Evolutionary conservation across 768 basidiomycete genomes (phyloP).

Genomic region (Mycena floridula): DNA sequence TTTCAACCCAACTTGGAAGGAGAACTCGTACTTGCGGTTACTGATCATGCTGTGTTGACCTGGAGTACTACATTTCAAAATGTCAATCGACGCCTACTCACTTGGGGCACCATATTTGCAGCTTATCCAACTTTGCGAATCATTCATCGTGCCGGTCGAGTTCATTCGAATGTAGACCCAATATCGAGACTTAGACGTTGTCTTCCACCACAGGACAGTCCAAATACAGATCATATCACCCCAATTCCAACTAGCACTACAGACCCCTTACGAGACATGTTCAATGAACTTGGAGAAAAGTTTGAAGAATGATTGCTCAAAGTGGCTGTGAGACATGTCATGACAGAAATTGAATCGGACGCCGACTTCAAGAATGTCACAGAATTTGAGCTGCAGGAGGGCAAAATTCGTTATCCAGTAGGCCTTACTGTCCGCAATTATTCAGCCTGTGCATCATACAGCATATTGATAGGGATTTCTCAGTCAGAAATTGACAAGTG

Average conservation of each 20-base stretch:
- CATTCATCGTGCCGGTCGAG: too few species aligned
- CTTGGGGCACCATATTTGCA: too few species aligned
- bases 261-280: constrained; percentile 19
- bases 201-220: constrained; percentile 11
- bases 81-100: neutral
- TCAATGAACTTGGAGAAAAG: constrained; percentile 13
- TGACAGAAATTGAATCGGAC: neutral
- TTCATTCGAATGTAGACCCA: too few species aligned
- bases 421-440: neutral
- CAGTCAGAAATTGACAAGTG: neutral
- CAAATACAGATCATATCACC: neutral
- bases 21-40: too few species aligned
- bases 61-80: neutral
- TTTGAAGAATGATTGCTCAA: constrained; percentile 17
- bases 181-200: constrained; percentile 22
- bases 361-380: neutral
- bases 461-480: neutral
- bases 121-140: constrained; percentile 29
- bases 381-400: neutral
- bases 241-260: constrained; percentile 1
- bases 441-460: neutral
- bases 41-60: constrained; percentile 17
- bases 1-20: too few species aligned
- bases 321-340: neutral
- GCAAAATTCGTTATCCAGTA: neutral